Percentiles rank a stretch among this genome's conserved stretches.
Evolutionary conservation across 768 basidiomycete genomes (phyloP).

Genomic region (Podaxis sp.): DNA sequence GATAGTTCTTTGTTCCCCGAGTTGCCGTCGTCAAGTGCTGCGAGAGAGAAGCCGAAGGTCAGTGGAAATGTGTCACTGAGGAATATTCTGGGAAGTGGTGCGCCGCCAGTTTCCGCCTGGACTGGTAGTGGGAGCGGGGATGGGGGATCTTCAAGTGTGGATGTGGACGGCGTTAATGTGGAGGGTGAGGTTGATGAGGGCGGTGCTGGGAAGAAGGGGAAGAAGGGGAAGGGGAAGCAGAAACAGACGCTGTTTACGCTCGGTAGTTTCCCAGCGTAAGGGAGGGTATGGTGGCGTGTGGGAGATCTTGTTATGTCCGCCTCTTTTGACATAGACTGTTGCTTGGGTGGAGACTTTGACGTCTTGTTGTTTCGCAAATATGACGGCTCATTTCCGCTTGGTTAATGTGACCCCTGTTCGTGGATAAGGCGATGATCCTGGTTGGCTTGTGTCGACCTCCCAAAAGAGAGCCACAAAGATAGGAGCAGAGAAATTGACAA

Average conservation of each 20-base stretch:
- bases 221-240: constrained; percentile 70
- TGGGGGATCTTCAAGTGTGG: constrained; percentile 10
- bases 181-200: constrained; percentile 36
- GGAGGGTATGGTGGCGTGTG: background rate
- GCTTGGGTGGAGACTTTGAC: background rate
- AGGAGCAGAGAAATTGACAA: no score
- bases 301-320: background rate
- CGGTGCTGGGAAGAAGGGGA: constrained; percentile 17
- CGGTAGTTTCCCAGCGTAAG: constrained; percentile 42
- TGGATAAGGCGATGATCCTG: no score
- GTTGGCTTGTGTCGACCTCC: no score
- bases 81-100: constrained; percentile 58
- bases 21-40: constrained; percentile 47
- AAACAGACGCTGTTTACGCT: constrained; percentile 83
- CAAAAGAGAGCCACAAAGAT: no score
- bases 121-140: constrained; percentile 16
- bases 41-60: constrained; percentile 47
- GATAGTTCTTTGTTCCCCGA: constrained; percentile 67
- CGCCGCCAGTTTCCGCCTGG: constrained; percentile 44
- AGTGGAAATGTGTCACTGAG: constrained; percentile 66
- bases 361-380: no score
- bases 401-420: no score
- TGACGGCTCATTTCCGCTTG: no score
- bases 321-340: background rate
- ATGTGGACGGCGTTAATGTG: constrained; percentile 41